Conservation (phyloP, 352 stramenopile species). For the Phytophthora agathidicida region DNA sequence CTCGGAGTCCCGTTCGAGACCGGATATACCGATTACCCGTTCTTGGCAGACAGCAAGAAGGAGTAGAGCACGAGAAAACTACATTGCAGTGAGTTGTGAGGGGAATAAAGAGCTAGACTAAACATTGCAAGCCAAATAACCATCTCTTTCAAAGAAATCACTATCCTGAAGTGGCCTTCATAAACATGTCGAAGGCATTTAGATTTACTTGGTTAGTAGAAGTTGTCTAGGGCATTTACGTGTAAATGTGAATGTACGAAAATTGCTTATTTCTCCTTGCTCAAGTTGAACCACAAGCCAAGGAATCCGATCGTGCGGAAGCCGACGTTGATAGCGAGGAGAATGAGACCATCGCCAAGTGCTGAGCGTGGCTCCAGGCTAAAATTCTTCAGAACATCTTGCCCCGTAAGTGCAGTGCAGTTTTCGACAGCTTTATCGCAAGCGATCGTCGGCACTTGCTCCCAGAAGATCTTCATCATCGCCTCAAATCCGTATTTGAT, state of each 20-base stretch:
- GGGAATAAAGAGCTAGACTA: too few relatives aligned
- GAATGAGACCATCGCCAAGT: slow-evolving; percentile 20
- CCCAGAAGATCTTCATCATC: slow-evolving; percentile 60
- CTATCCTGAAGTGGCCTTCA: too few relatives aligned
- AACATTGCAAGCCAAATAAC: too few relatives aligned
- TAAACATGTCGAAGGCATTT: too few relatives aligned
- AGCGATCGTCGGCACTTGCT: slow-evolving; percentile 34
- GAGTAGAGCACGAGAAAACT: too few relatives aligned
- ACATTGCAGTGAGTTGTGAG: too few relatives aligned
- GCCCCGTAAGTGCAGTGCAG: slow-evolving; percentile 33
- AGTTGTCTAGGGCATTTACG: too few relatives aligned
- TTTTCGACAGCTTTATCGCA: slow-evolving; percentile 31
- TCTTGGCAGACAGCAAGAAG: slow-evolving; percentile 11
- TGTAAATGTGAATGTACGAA: too few relatives aligned
- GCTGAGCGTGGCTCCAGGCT: slow-evolving; percentile 25
- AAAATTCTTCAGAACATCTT: slow-evolving; percentile 40
- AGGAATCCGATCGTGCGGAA: slow-evolving; percentile 38
- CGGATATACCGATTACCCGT: slow-evolving; percentile 38
- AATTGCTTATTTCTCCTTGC: slow-evolving; percentile 13
- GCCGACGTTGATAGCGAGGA: slow-evolving; percentile 31
- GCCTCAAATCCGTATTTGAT: slow-evolving; percentile 57
- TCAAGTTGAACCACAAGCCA: slow-evolving; percentile 23
- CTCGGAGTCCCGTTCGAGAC: slow-evolving; percentile 11
- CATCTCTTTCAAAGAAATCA: too few relatives aligned
- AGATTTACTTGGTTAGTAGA: too few relatives aligned